Evolutionary conservation across 352 stramenopile species (phyloP).

Genomic region (Peronospora destructor): DNA sequence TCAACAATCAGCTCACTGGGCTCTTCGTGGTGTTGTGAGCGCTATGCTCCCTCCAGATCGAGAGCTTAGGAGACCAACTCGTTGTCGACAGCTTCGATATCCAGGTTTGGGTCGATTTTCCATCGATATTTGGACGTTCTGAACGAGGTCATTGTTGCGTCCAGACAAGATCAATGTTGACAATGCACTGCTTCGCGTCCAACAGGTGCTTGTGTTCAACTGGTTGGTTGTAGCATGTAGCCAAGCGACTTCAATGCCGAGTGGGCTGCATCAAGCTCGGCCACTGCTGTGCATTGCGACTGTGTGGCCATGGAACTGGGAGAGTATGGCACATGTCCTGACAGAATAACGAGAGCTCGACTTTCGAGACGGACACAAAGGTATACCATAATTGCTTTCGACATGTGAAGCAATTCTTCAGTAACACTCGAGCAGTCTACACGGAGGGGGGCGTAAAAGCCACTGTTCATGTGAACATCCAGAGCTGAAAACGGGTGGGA

Average conservation of each 20-base stretch:
- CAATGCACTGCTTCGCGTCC: constrained; percentile 19
- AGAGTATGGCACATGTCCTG: constrained; percentile 46
- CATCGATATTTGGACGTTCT: constrained; percentile 16
- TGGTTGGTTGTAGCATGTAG: constrained; percentile 51
- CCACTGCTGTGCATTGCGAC: constrained; percentile 42
- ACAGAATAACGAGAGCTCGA: constrained; percentile 35
- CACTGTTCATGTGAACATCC: constrained; percentile 77
- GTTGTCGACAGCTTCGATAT: too few species aligned
- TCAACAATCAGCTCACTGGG: too few species aligned
- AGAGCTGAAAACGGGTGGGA: constrained; percentile 46
- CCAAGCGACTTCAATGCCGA: constrained; percentile 12
- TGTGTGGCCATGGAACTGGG: constrained; percentile 40
- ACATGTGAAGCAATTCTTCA: too few species aligned
- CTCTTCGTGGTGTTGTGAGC: too few species aligned
- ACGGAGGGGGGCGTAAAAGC: constrained; percentile 46
- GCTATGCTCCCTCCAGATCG: too few species aligned
- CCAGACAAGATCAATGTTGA: constrained; percentile 26
- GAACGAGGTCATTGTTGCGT: constrained; percentile 22
- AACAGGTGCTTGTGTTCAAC: constrained; percentile 54
- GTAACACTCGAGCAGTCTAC: too few species aligned
- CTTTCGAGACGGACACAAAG: constrained; percentile 46
- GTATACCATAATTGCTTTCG: constrained; percentile 8
- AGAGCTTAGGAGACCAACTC: too few species aligned
- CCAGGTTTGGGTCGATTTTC: too few species aligned
- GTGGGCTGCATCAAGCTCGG: constrained; percentile 2